Base-by-base conservation (phyloP, 139 green algal species). In the Haematococcus lacustris region DNA sequence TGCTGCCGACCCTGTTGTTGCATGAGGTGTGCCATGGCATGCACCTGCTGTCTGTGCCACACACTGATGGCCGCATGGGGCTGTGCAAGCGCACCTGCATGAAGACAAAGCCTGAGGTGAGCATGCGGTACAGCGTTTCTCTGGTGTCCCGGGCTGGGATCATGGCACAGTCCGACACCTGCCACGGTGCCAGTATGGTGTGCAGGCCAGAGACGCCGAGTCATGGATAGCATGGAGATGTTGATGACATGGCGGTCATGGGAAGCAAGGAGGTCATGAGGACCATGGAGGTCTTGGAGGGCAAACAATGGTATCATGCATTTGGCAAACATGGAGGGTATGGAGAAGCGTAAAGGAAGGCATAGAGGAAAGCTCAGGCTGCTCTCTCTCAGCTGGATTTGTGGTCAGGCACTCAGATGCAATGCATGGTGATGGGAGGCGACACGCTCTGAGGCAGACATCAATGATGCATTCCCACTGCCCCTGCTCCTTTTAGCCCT, bases 111-210 rank as follows among this genome's bases (percentile, higher is more conserved):
- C 93, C 88, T 17, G 73, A 86, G 26, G 81, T 74, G 64, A 96
- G 79, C 85, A 97, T 89, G 34, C 69, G 76, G 82, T 97, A 97
- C 38, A 97, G 86, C 71, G 90, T 67, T 85, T 96, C 88, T 1
- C 88, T 70, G 1, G 88, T 87, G 32, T 93, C 83, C 80, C 87
- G 86, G 38, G 79, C 73, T 1, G 79, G 75, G 66, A 91, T 32
- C 88, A 93, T 91, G 33, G 81, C 80, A n/a, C 81, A 41, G 72
- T 90, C 85, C 3, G 80, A 77, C 17, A 84, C 68, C 78, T 81
- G 75, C 7, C n/a, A n/a, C n/a, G n/a, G n/a, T n/a, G n/a, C n/a
- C n/a, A n/a, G n/a, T n/a, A 38, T 1, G 70, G 51, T 1, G 1
- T 6, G 70, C 30, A 33, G 9, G 25, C 4, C 34, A 68, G 47